phyloP scores from a whole-genome alignment of 257 asterid genomes.

The Forsythia viridissima region DNA sequence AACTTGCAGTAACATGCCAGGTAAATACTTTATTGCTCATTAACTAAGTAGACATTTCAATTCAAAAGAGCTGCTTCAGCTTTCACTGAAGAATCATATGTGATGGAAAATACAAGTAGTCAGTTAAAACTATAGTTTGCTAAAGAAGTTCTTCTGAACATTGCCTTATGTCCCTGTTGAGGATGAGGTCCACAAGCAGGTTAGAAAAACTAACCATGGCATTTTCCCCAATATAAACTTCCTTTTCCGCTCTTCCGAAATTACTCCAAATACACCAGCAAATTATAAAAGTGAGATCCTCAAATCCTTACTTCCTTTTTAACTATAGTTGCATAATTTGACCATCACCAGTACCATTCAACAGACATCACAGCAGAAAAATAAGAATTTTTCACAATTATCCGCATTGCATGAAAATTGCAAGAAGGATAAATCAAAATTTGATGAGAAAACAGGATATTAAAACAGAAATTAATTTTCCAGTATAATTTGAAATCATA shows the following conservation, averaged over 20 bases:
- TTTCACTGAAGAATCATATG: neutral
- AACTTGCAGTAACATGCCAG: neutral
- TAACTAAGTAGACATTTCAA: neutral
- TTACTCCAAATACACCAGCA: neutral
- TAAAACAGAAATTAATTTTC: neutral
- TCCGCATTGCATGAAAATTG: neutral
- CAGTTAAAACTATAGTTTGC: neutral
- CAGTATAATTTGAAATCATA: neutral
- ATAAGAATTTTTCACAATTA: neutral
- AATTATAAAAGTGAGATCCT: neutral
- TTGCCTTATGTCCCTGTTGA: neutral
- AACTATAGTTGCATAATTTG: too few species aligned
- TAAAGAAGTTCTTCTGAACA: neutral
- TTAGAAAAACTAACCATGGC: neutral
- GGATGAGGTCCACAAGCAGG: neutral
- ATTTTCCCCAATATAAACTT: too few species aligned
- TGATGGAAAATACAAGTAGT: neutral
- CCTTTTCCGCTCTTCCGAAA: too few species aligned
- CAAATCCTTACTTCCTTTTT: neutral
- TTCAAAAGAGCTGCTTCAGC: neutral
- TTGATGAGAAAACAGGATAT: neutral
- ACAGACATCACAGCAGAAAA: neutral
- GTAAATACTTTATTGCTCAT: neutral
- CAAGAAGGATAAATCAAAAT: neutral
- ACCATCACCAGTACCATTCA: neutral